Evolutionary conservation across 805 yeast genomes (phyloP), one percentile per base, ranked within the genome.

Genomic region (Kodamaea fukazawae): DNA sequence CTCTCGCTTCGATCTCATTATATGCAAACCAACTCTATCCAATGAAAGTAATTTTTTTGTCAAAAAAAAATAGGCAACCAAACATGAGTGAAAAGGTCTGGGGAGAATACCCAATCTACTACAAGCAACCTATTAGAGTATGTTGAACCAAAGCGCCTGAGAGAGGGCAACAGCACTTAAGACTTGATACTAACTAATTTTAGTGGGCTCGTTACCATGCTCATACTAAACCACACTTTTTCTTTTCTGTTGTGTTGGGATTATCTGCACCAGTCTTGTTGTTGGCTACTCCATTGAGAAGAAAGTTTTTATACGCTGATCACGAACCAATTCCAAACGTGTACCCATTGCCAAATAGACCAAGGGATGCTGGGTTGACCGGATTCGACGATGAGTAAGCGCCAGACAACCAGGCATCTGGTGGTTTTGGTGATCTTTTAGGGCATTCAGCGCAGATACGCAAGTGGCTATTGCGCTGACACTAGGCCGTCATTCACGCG

Each of bases 161-260:
- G 11, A 7, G 10, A 20, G 23, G 8, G 23, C 5, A 20, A 8
- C 23, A 20, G 8, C 23, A n/a, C 23, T 20, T 5, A 20, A 8
- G 8, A 20, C 5, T 7, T 14, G 3, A 18, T 46, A 52, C 53
- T 50, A 50, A 49, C 55, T 35, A 13, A 20, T 10, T 42, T n/a
- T 47, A 79, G 84, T 81, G 86, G 86, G 61, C 73, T 49, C 82
- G 90, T 59, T 84, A 78, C 65, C 81, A 80, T 51, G 85, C 90
- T 16, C 83, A 84, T 65, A 77, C 76, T 49, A 78, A 79, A 57
- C 95, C 95, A 30, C 87, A 84, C 63, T 68, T 83, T 47, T 81
- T 84, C 58, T 79, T 73, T 55, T 70, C 88, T 20, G 73, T 78
- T 14, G 70, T 71, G 27, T 70, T 85, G 53, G 95, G 89, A 6